Base-by-base conservation (phyloP, 2,329 filamentous ascomycete genomes). In the Fusarium stilboides region DNA sequence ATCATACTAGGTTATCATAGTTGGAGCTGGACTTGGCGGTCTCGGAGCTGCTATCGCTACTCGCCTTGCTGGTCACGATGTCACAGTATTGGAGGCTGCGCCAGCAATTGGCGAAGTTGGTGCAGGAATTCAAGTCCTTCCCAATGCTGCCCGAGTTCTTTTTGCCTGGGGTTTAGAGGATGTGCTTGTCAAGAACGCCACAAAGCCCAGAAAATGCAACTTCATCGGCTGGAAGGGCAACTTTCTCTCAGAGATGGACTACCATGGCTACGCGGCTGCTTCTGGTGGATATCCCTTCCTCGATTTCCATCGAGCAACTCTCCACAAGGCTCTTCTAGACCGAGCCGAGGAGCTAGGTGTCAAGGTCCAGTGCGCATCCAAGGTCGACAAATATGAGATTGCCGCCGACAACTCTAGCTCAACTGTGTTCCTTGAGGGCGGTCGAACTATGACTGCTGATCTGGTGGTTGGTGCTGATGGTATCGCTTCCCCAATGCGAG, bases 221-320 rank as follows among this genome's bases (percentile, higher is more conserved):
- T 73, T 75, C n/a, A 62, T 71, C 34, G 66, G 73, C 13, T 75
- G 73, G 73, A 73, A 64, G 50, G 73, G 73, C 4, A 72, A 74
- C 19, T 51, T 64, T 19, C 68, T 75, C 39, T 65, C 70, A 0
- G 69, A 69, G 15, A 73, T 73, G 70, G 70, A 74, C 39, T 73
- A 71, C 15, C 66, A 73, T 22, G 62, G 51, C 3, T 73, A 75
- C 17, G 40, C 70, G 1, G 67, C 56, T 24, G 71, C 70, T 9
- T 58, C 61, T 26, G 68, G 70, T 28, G 64, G 67, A 1, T 65
- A 66, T 36, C 83, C 83, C 1, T 83, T 84, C 63, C 80, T 82
- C 68, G 82, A 85, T 53, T 76, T 85, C n/a, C 84, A 86, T 8
- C 52, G 52, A 22, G 52, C 53, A 6, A 57, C 45, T 19, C 12